A percentile compares a stretch with the other conserved stretches of the same genome.
Evolutionary conservation across 2,329 filamentous ascomycete species (phyloP).

Genomic region (Orbilia brochopaga): DNA sequence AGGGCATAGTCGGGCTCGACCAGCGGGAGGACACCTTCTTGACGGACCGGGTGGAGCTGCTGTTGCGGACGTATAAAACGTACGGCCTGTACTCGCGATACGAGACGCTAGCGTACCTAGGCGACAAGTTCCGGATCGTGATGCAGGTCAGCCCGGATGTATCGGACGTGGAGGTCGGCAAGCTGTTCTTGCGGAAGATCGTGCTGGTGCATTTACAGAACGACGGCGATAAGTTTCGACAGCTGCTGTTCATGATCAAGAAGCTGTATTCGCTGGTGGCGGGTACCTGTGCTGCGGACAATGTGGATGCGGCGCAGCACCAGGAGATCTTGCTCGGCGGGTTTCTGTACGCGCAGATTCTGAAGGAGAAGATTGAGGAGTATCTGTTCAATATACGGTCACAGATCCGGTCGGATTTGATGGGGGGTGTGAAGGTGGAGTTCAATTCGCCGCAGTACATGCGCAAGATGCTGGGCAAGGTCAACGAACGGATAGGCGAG

Average conservation of each 20-base stretch:
- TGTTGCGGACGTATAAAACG: conserved; percentile 89
- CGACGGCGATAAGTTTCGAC: conserved; percentile 88
- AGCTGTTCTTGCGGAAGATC: conserved; percentile 86
- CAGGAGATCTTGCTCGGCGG: conserved; percentile 94
- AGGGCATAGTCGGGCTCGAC: conserved; percentile 73
- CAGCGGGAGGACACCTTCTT: conserved; percentile 79
- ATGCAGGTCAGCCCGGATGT: conserved; percentile 82
- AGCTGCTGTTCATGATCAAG: conserved; percentile 93
- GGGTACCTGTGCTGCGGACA: conserved; percentile 90
- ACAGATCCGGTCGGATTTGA: conserved; percentile 64
- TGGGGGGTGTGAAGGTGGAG: conserved; percentile 62
- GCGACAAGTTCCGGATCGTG: conserved; percentile 87
- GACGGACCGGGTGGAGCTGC: conserved; percentile 88
- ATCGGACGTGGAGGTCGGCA: conserved; percentile 85
- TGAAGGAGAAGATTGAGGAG: conserved; percentile 94
- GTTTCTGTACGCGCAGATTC: conserved; percentile 90
- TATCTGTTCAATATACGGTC: conserved; percentile 72
- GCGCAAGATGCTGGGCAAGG: conserved; percentile 75
- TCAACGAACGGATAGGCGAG: conserved; percentile 86
- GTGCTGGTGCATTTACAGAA: conserved; percentile 88
- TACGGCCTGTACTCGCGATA: conserved; percentile 82
- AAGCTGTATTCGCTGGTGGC: conserved; percentile 93
- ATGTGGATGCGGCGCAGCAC: conserved; percentile 94
- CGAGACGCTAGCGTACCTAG: conserved; percentile 83
- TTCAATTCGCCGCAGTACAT: conserved; percentile 80